These are phyloP conservation scores for Penicillium lagena DNA, from an alignment of 495 filamentous ascomycete species.

Conservation along the genomic window DNA sequence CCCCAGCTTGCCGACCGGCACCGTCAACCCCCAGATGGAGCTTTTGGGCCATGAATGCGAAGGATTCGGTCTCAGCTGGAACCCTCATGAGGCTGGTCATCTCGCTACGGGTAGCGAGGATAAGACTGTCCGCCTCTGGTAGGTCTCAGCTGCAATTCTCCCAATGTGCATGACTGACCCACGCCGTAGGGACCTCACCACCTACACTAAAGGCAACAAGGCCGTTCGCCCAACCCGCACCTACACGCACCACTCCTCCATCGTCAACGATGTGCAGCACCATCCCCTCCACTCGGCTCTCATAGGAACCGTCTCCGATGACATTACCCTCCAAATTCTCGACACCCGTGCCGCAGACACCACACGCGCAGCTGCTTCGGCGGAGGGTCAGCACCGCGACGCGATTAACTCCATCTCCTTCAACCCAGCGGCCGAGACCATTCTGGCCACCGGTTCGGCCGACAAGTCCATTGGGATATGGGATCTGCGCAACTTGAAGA, in stretches of 20 bases:
- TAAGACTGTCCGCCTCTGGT: constrained; percentile 86
- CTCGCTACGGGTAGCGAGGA: constrained; percentile 89
- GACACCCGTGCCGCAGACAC: constrained; percentile 67
- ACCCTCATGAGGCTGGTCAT: constrained; percentile 71
- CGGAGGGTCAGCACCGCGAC: constrained; percentile 72
- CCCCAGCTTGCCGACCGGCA: constrained; percentile 60
- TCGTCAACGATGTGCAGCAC: constrained; percentile 95
- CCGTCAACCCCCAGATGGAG: constrained; percentile 73
- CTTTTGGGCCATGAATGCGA: constrained; percentile 81
- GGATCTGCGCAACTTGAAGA: constrained; percentile 84
- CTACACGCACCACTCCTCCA: constrained; percentile 82
- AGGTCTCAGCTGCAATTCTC: constrained; percentile 22
- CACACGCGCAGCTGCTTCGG: constrained; percentile 53
- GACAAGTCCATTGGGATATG: constrained; percentile 94
- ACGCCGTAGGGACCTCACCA: constrained; percentile 64
- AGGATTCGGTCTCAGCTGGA: constrained; percentile 95
- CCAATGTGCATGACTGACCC: constrained; percentile 3
- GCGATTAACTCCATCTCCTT: constrained; percentile 93
- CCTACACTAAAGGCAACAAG: constrained; percentile 61
- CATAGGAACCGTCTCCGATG: constrained; percentile 92
- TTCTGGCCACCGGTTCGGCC: constrained; percentile 86
- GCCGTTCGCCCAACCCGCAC: constrained; percentile 60
- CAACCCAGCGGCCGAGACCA: constrained; percentile 78
- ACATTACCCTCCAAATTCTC: constrained; percentile 85
- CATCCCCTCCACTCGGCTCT: constrained; percentile 75